These are phyloP conservation scores for Leccinum variicolor DNA, from an alignment of 768 basidiomycete genomes.

Conservation along the genomic window DNA sequence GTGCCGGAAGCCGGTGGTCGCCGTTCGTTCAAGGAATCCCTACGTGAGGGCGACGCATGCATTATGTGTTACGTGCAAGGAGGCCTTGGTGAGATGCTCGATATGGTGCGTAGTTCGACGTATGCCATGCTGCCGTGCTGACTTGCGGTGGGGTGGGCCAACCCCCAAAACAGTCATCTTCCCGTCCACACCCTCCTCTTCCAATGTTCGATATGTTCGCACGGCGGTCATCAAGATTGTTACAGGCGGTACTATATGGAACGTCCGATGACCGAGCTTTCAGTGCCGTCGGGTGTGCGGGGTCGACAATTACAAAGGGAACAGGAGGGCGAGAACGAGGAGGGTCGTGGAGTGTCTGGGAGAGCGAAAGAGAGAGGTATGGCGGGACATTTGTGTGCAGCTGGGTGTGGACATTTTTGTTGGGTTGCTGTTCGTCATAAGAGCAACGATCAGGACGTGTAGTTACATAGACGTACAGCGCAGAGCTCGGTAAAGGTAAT, in stretches of 20 bases:
- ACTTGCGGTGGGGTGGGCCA: neutral
- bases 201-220: conserved; percentile 72
- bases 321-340: conserved; percentile 15
- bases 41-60: conserved; percentile 44
- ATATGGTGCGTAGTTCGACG: conserved; percentile 57
- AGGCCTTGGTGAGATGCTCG: conserved; percentile 50
- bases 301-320: conserved; percentile 24
- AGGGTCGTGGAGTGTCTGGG: conserved; percentile 2
- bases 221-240: conserved; percentile 81
- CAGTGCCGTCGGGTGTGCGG: conserved; percentile 7
- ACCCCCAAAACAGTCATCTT: conserved; percentile 55
- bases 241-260: conserved; percentile 65
- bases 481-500: neutral
- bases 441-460: conserved; percentile 2
- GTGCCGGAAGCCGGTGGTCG: conserved; percentile 59
- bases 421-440: conserved; percentile 48
- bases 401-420: conserved; percentile 81
- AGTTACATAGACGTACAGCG: neutral
- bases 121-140: neutral
- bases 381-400: conserved; percentile 64
- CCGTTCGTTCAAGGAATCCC: conserved; percentile 33
- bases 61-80: conserved; percentile 56
- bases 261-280: conserved; percentile 52
- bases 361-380: conserved; percentile 10
- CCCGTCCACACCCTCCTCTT: conserved; percentile 71